phyloP scores from a whole-genome alignment of 345 rosid species.

The Brassica carinata region DNA sequence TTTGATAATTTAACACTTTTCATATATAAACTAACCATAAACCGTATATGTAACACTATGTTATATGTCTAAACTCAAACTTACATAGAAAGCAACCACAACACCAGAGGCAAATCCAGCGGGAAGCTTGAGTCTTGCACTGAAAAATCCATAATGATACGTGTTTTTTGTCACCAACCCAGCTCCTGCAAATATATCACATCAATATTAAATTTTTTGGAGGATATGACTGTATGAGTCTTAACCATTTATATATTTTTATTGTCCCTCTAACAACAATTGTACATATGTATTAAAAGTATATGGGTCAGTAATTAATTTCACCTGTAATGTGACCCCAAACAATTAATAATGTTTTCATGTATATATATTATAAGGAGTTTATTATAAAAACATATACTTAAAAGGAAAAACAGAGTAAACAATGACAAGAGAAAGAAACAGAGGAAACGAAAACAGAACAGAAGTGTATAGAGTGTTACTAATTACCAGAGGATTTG shows the following conservation, averaged over 20 bases:
- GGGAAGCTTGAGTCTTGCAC: slow-evolving; percentile 85
- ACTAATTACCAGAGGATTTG: slow-evolving; percentile 61
- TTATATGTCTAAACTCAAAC: slow-evolving; percentile 18
- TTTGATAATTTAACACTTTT: not conserved
- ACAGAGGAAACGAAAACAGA: not conserved
- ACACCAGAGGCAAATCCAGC: slow-evolving; percentile 87
- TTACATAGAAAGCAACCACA: slow-evolving; percentile 92
- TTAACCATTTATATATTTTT: slow-evolving; percentile 5
- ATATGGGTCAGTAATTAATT: not conserved
- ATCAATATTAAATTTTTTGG: not conserved
- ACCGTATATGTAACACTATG: not conserved
- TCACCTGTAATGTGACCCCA: not conserved
- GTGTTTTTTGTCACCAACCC: slow-evolving; percentile 65
- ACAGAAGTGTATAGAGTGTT: not conserved
- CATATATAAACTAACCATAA: no score
- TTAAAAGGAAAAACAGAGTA: not conserved
- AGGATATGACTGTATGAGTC: not conserved
- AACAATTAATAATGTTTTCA: not conserved
- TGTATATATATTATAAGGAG: not conserved
- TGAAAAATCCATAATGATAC: slow-evolving; percentile 77
- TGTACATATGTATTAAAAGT: not conserved
- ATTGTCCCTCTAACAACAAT: not conserved
- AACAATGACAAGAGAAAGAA: not conserved
- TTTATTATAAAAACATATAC: not conserved
- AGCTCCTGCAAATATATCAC: slow-evolving; percentile 51